Evolutionary conservation across 192 early-diverging fungal genomes (phyloP).

Genomic region (Entomortierella parvispora): DNA sequence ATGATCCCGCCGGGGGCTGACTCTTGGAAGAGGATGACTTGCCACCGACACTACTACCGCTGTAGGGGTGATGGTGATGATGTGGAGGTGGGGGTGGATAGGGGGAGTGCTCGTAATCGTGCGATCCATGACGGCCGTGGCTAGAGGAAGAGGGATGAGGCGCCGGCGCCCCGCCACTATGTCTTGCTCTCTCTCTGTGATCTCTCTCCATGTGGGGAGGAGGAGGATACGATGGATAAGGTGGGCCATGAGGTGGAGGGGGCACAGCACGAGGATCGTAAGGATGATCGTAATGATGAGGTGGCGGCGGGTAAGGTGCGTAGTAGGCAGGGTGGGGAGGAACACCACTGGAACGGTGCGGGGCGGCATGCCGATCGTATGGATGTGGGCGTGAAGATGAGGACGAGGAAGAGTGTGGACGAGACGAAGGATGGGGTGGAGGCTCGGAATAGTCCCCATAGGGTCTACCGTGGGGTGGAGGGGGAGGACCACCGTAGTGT

Average conservation of each 20-base stretch:
- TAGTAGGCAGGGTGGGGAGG: slow-evolving; percentile 9
- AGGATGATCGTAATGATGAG: slow-evolving; percentile 7
- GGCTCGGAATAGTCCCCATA: background rate
- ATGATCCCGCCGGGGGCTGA: no score
- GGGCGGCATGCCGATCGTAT: background rate
- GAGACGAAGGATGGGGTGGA: background rate
- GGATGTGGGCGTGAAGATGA: slow-evolving; percentile 3
- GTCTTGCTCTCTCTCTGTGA: background rate
- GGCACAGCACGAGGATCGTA: background rate
- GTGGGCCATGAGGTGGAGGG: background rate
- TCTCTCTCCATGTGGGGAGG: background rate
- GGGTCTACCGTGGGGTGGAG: slow-evolving; percentile 9
- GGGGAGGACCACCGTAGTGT: no score
- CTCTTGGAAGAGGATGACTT: no score
- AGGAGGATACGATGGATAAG: slow-evolving; percentile 2
- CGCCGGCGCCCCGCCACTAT: no score
- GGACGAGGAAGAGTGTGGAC: slow-evolving; percentile 7
- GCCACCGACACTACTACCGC: no score
- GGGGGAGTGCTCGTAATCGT: no score
- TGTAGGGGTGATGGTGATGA: no score
- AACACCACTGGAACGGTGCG: background rate
- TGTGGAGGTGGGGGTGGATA: no score
- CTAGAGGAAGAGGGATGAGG: no score
- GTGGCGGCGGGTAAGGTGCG: slow-evolving; percentile 17
- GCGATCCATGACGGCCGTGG: no score